A percentile compares a stretch with the other conserved stretches of the same genome.
phyloP scores from a whole-genome alignment of 257 asterid genomes.

The Cynanchum wilfordii region DNA sequence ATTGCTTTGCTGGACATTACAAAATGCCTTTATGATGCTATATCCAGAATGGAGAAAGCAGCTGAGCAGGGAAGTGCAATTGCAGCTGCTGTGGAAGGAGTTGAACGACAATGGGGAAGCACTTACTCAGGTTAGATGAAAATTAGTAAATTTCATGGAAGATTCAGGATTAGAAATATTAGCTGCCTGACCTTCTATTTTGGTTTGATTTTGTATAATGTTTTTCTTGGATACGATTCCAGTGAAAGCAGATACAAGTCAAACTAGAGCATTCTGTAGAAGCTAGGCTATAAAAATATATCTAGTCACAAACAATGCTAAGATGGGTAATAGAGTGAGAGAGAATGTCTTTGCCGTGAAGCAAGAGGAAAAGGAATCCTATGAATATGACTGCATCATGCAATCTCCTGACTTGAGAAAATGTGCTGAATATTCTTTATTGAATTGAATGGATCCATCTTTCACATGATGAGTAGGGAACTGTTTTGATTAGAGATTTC shows the following conservation, averaged over 20 bases:
- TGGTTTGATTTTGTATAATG: neutral
- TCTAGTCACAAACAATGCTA: neutral
- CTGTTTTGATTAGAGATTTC: too few species aligned
- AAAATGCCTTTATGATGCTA: constrained; percentile 94
- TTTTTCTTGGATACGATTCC: neutral
- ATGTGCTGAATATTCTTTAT: too few species aligned
- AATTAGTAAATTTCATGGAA: neutral
- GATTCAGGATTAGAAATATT: neutral
- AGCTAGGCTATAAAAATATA: neutral
- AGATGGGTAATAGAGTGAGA: neutral
- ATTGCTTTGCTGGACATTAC: constrained; percentile 89
- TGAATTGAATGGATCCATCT: too few species aligned
- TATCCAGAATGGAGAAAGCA: constrained; percentile 96
- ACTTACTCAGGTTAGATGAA: constrained; percentile 64
- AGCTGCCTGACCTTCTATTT: neutral
- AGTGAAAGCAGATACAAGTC: neutral
- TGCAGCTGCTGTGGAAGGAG: constrained; percentile 99
- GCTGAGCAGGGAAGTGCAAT: constrained; percentile 97
- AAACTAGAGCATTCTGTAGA: neutral
- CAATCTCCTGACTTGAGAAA: too few species aligned
- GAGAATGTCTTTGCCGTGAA: neutral
- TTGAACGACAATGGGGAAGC: constrained; percentile 87
- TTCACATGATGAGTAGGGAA: too few species aligned
- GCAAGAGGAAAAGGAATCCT: neutral
- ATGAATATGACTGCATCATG: neutral